A percentile compares a stretch with the other conserved stretches of the same genome.
Evolutionary conservation across 2,329 filamentous ascomycete genomes (phyloP).

Genomic region (Penicillium sp.): DNA sequence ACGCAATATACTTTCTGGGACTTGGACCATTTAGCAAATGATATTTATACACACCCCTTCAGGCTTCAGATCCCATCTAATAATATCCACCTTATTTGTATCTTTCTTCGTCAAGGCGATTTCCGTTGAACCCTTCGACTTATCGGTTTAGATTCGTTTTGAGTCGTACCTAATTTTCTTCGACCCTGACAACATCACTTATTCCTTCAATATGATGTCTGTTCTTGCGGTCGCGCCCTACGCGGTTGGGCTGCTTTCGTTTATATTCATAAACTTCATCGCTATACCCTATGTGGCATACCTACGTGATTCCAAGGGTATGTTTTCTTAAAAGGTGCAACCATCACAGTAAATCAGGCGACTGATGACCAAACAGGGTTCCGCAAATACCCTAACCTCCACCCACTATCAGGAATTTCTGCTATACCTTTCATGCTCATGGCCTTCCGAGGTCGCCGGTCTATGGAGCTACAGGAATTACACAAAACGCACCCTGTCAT

Average conservation of each 20-base stretch:
- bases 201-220: too few species aligned
- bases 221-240: too few species aligned
- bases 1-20: too few species aligned
- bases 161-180: too few species aligned
- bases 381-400: constrained; percentile 46
- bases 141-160: too few species aligned
- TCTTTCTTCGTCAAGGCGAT: too few species aligned
- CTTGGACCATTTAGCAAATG: too few species aligned
- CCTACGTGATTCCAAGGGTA: constrained; percentile 29
- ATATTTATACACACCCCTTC: too few species aligned
- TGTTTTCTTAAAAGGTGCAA: not conserved
- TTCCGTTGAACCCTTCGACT: too few species aligned
- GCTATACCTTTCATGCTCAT: constrained; percentile 48
- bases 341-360: not conserved
- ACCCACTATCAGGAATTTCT: constrained; percentile 43
- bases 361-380: constrained; percentile 33
- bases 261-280: constrained; percentile 25
- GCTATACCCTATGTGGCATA: constrained; percentile 25
- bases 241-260: constrained; percentile 19
- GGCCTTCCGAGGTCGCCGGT: constrained; percentile 44
- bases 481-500: constrained; percentile 47
- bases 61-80: too few species aligned
- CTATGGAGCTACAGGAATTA: constrained; percentile 40
- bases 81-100: too few species aligned
- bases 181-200: too few species aligned